Evolutionary conservation across 2,329 filamentous ascomycete genomes (phyloP).

Genomic region (Calonectria leucothoes): DNA sequence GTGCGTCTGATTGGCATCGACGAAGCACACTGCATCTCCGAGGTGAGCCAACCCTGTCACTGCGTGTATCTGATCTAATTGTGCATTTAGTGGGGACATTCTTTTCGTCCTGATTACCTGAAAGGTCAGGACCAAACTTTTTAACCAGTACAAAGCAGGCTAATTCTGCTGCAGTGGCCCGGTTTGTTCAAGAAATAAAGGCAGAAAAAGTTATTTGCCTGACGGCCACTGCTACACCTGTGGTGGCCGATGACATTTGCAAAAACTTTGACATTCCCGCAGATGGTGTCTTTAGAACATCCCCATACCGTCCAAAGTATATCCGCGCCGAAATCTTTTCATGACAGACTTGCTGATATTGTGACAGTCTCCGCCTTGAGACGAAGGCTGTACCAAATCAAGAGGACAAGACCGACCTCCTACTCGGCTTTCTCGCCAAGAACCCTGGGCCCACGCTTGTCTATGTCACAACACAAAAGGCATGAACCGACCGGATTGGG

Average conservation of each 20-base stretch:
- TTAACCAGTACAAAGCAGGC: background rate
- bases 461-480: constrained; percentile 69
- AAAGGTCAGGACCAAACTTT: constrained; percentile 49
- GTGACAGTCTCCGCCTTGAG: constrained; percentile 59
- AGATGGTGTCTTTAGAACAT: constrained; percentile 66
- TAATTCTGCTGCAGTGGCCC: constrained; percentile 53
- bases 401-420: constrained; percentile 56
- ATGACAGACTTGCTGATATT: background rate
- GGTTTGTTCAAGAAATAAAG: constrained; percentile 65
- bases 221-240: constrained; percentile 69
- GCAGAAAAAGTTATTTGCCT: constrained; percentile 70
- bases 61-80: constrained; percentile 4
- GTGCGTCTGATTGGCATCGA: constrained; percentile 68
- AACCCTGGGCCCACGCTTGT: constrained; percentile 68
- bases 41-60: constrained; percentile 5
- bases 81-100: constrained; percentile 56
- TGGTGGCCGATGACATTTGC: constrained; percentile 66
- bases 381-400: constrained; percentile 56
- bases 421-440: constrained; percentile 60
- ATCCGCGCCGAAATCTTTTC: background rate
- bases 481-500: background rate
- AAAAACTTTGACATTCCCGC: constrained; percentile 60
- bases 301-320: constrained; percentile 68
- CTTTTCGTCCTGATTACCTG: constrained; percentile 62
- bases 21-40: constrained; percentile 69